Conservation (phyloP, 345 rosid genomes). For the Corchorus olitorius region DNA sequence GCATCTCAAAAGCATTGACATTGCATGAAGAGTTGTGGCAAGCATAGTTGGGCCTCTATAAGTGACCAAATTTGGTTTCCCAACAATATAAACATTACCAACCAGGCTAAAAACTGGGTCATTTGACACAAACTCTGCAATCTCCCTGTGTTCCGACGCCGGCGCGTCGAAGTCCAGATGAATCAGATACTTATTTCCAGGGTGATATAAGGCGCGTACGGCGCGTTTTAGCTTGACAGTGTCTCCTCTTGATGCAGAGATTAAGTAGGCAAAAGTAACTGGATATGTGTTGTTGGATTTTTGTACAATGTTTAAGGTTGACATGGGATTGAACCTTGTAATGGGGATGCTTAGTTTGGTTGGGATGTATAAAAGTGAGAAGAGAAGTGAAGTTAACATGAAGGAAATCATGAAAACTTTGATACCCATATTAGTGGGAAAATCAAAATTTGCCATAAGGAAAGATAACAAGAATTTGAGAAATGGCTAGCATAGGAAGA, state of each 20-base stretch:
- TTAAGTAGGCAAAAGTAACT: slow-evolving; percentile 71
- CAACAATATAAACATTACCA: slow-evolving; percentile 81
- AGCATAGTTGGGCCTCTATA: slow-evolving; percentile 97
- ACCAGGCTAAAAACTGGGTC: slow-evolving; percentile 54
- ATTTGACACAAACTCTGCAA: slow-evolving; percentile 52
- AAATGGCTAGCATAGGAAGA: background rate
- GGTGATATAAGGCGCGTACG: slow-evolving; percentile 73
- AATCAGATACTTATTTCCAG: slow-evolving; percentile 73
- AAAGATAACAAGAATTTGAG: background rate
- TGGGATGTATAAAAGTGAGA: slow-evolving; percentile 55
- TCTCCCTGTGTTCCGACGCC: slow-evolving; percentile 50
- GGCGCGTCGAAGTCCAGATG: slow-evolving; percentile 77
- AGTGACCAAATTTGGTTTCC: slow-evolving; percentile 78
- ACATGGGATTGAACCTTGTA: slow-evolving; percentile 40
- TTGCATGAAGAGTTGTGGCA: slow-evolving; percentile 79
- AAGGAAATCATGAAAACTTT: slow-evolving; percentile 57
- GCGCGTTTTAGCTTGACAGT: slow-evolving; percentile 54
- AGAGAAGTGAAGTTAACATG: slow-evolving; percentile 51
- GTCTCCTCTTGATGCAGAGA: slow-evolving; percentile 86
- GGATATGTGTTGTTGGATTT: slow-evolving; percentile 49
- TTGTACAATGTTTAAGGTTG: slow-evolving; percentile 33
- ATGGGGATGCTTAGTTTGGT: slow-evolving; percentile 42
- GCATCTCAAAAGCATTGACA: slow-evolving; percentile 71
- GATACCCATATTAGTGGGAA: slow-evolving; percentile 43
- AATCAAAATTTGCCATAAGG: background rate